Evolutionary conservation across 2,329 filamentous ascomycete genomes (phyloP).

Genomic region (Talaromyces sp.): DNA sequence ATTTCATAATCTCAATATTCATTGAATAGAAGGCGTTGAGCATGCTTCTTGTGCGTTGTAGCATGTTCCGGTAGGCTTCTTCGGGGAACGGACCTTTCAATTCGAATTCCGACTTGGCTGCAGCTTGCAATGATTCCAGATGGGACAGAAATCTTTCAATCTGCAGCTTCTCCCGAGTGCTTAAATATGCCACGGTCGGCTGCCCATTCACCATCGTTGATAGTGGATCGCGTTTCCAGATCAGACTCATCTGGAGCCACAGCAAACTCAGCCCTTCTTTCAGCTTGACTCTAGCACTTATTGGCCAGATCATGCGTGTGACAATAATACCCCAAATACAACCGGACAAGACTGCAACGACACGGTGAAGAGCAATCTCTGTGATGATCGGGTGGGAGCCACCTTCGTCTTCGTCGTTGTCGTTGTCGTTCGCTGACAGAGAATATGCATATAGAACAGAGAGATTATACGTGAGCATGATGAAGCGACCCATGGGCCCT

Average conservation of each 20-base stretch:
- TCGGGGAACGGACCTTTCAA: conserved; percentile 80
- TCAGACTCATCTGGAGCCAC: conserved; percentile 88
- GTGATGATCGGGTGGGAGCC: conserved; percentile 77
- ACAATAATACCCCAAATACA: conserved; percentile 90
- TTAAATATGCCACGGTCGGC: conserved; percentile 67
- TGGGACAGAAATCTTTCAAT: conserved; percentile 72
- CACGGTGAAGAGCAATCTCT: conserved; percentile 81
- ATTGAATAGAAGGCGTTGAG: conserved; percentile 94
- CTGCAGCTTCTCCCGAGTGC: conserved; percentile 77
- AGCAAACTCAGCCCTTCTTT: conserved; percentile 85
- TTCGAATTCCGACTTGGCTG: conserved; percentile 81
- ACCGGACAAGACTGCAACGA: conserved; percentile 77
- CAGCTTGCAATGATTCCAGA: conserved; percentile 64
- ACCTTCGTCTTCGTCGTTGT: conserved; percentile 80
- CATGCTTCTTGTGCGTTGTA: conserved; percentile 74
- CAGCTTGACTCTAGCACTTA: conserved; percentile 80
- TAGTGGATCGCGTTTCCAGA: conserved; percentile 91
- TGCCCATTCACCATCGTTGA: conserved; percentile 60
- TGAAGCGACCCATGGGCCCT: conserved; percentile 86
- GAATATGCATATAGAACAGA: conserved; percentile 92
- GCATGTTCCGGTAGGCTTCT: conserved; percentile 64
- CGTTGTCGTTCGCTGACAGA: conserved; percentile 69
- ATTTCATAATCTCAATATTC: conserved; percentile 84
- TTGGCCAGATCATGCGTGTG: conserved; percentile 87
- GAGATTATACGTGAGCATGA: conserved; percentile 92